These are phyloP conservation scores for Phycomyces blakesleeanus DNA, from an alignment of 192 early-diverging fungal species.

Conservation along the genomic window DNA sequence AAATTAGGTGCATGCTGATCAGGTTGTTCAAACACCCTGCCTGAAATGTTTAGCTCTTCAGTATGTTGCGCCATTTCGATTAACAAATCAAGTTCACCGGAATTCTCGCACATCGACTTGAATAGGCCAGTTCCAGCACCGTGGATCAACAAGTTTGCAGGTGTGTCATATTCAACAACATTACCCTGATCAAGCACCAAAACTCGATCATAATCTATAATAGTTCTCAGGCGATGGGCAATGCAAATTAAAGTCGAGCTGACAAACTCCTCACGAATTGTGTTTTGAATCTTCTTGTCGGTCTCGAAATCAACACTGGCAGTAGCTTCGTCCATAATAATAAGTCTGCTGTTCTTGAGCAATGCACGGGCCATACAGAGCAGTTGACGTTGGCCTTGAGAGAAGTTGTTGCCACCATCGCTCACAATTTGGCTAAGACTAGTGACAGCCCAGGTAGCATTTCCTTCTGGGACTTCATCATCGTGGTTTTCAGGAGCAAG, in stretches of 20 bases:
- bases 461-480: constrained; percentile 1
- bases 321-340: constrained; percentile 88
- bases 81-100: constrained; percentile 74
- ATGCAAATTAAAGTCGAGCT: constrained; percentile 79
- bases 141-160: constrained; percentile 59
- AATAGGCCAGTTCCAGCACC: constrained; percentile 53
- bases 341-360: constrained; percentile 57
- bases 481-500: constrained; percentile 38
- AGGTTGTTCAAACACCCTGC: too few relatives aligned
- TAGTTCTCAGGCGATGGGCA: constrained; percentile 83
- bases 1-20: too few relatives aligned
- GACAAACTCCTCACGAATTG: constrained; percentile 69
- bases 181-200: constrained; percentile 75
- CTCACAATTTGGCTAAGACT: constrained; percentile 70
- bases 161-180: constrained; percentile 81
- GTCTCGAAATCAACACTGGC: constrained; percentile 84
- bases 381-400: constrained; percentile 72
- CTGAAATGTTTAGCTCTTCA: too few relatives aligned
- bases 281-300: constrained; percentile 80
- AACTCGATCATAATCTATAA: constrained; percentile 81
- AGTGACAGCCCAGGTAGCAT: neutral
- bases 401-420: constrained; percentile 77
- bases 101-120: constrained; percentile 73
- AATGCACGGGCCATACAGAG: constrained; percentile 71
- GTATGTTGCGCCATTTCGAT: constrained; percentile 51